Base-by-base conservation (phyloP, 2,329 filamentous ascomycete species). In the Diaporthe amygdali region DNA sequence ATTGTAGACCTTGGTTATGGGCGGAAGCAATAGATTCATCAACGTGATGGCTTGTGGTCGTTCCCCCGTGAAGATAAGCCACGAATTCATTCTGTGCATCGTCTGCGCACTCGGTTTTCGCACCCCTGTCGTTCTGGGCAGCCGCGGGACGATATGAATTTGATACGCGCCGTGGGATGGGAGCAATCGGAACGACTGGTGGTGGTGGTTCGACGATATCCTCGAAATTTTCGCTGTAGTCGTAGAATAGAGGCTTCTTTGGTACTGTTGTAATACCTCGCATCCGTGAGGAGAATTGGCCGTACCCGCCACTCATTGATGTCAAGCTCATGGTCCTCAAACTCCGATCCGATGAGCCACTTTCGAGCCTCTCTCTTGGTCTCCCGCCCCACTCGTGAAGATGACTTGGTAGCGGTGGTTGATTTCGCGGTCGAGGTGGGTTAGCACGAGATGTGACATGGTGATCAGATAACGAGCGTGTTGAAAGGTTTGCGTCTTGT, bases 211-310 rank as follows among this genome's bases (percentile, higher is more conserved):
- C 66, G 10, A 66, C 32, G 6, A 59, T 73, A 54, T 76, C 79
- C 22, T 87, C 84, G 66, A 88, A 88, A 3, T 82, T 84, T 73
- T 88, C 87, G 22, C 81, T 85, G 74, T 88, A 88, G 75, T 89
- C 87, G 72, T 88, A 88, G 75, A 87, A 88, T 47, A 84, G 81
- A 52, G 84, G 80, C 71, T 81, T 76, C 44, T 75, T 69, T 55
- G 79, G 74, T 69, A 78, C 34, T 70, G 71, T 67, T 69, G 73
- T 47, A 72, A 73, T 61, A 27, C 74, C 70, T 70, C 76, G 63
- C 54, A 70, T n/a, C 30, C 44, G 59, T 71, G 80, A 78, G 5
- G 75, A 77, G 41, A 74, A 74, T 25, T 75, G 77, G 51, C 77
- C 79, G 67, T 88, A 87, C 81, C 86, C 84, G 70, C 87, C 84